A percentile compares a stretch with the other conserved stretches of the same genome.
Evolutionary conservation across 371 early-diverging fungal species (phyloP).

Genomic region (Mortierella sp.): DNA sequence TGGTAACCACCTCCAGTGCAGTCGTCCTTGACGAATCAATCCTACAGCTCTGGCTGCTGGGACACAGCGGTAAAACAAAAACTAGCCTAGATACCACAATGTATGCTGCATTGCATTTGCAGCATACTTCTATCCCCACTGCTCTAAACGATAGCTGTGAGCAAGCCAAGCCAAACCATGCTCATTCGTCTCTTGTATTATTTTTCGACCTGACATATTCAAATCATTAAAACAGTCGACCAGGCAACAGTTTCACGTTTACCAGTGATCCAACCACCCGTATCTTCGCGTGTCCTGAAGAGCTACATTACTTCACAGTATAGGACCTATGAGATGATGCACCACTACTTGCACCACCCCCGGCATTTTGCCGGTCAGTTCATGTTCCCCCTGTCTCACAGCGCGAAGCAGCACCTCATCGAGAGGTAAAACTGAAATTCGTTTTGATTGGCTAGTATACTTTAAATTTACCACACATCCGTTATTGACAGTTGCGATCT

Average conservation of each 20-base stretch:
- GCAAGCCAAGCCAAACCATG: background rate
- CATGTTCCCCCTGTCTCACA: constrained; percentile 56
- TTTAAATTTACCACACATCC: background rate
- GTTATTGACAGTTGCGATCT: background rate
- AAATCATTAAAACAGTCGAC: constrained; percentile 29
- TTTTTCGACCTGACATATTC: too few species aligned
- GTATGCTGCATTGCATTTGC: background rate
- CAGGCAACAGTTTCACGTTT: constrained; percentile 44
- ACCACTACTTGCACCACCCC: constrained; percentile 59
- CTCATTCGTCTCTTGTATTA: background rate
- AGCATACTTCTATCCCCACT: background rate
- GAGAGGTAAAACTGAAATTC: constrained; percentile 44
- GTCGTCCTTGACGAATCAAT: constrained; percentile 58
- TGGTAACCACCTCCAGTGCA: constrained; percentile 55
- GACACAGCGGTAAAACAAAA: constrained; percentile 47
- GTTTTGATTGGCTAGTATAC: background rate
- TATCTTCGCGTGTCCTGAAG: constrained; percentile 47
- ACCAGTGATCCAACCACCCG: constrained; percentile 41
- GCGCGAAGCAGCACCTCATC: constrained; percentile 53
- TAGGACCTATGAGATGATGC: constrained; percentile 58
- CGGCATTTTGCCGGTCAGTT: constrained; percentile 56
- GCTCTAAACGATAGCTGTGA: background rate
- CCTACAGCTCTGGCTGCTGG: constrained; percentile 51
- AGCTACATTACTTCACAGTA: constrained; percentile 57
- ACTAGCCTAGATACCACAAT: background rate